Percentiles rank a stretch among this genome's conserved stretches.
Conservation (phyloP, 257 asterid species). For the Petrea volubilis region DNA sequence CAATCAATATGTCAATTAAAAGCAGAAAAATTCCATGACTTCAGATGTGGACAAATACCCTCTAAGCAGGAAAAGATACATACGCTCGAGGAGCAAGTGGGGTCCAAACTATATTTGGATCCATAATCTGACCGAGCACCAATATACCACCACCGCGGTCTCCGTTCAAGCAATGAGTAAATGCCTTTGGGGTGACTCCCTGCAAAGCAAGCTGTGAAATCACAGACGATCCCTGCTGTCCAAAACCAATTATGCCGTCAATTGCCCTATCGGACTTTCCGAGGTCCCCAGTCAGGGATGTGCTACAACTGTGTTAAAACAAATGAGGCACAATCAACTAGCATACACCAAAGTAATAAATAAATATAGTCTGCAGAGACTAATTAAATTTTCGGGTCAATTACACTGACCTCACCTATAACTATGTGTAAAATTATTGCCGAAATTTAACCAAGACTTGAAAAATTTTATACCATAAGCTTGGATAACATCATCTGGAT, state of each 20-base stretch:
- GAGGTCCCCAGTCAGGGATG: conserved; percentile 83
- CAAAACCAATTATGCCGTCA: conserved; percentile 96
- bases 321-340: neutral
- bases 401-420: too few relatives aligned
- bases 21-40: neutral
- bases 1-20: neutral
- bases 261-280: conserved; percentile 92
- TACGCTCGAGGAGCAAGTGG: conserved; percentile 94
- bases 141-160: conserved; percentile 84
- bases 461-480: too few relatives aligned
- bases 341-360: conserved; percentile 21
- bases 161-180: conserved; percentile 96
- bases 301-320: conserved; percentile 75
- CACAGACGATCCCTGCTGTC: conserved; percentile 91
- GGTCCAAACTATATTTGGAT: conserved; percentile 88
- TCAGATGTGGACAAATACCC: neutral
- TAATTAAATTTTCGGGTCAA: too few relatives aligned
- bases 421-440: too few relatives aligned
- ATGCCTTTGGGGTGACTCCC: conserved; percentile 74
- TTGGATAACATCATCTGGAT: too few relatives aligned
- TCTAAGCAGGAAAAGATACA: conserved; percentile 35
- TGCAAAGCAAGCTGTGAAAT: conserved; percentile 91
- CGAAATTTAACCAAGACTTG: too few relatives aligned
- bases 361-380: too few relatives aligned
- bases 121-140: conserved; percentile 87